A percentile compares a stretch with the other conserved stretches of the same genome.
Evolutionary conservation across 164 flowering plant genomes (phyloP).

Genomic region (Buxus sempervirens): DNA sequence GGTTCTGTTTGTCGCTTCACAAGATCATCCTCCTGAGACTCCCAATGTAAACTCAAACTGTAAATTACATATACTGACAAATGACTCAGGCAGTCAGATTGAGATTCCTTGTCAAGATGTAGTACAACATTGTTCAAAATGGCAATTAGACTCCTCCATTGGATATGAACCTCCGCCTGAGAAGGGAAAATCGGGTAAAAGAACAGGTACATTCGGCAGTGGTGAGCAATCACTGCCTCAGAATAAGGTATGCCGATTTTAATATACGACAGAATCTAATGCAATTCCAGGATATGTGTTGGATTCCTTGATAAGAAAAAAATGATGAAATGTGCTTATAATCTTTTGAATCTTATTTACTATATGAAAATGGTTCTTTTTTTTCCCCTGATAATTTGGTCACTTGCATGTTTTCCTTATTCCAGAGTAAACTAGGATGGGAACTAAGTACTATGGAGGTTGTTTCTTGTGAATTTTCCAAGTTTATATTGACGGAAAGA

Average conservation of each 20-base stretch:
- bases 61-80: slow-evolving; percentile 48
- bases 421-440: too few species aligned
- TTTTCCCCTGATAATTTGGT: too few species aligned
- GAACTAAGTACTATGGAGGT: too few species aligned
- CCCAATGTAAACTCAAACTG: slow-evolving; percentile 30
- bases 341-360: too few species aligned
- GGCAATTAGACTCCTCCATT: slow-evolving; percentile 24
- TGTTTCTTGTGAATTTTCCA: too few species aligned
- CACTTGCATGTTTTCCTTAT: too few species aligned
- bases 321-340: too few species aligned
- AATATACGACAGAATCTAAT: neutral
- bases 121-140: slow-evolving; percentile 27
- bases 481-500: too few species aligned
- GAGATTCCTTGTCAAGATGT: slow-evolving; percentile 63
- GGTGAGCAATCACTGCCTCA: slow-evolving; percentile 19
- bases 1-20: slow-evolving; percentile 12
- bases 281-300: neutral
- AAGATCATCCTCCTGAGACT: slow-evolving; percentile 19
- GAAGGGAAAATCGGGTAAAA: slow-evolving; percentile 19
- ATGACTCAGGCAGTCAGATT: slow-evolving; percentile 52
- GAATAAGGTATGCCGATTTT: slow-evolving; percentile 30
- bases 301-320: too few species aligned
- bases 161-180: slow-evolving; percentile 16
- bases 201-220: slow-evolving; percentile 24
- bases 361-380: too few species aligned